Conservation (phyloP, 2,329 filamentous ascomycete species). For the Pestalotiopsis sp. region DNA sequence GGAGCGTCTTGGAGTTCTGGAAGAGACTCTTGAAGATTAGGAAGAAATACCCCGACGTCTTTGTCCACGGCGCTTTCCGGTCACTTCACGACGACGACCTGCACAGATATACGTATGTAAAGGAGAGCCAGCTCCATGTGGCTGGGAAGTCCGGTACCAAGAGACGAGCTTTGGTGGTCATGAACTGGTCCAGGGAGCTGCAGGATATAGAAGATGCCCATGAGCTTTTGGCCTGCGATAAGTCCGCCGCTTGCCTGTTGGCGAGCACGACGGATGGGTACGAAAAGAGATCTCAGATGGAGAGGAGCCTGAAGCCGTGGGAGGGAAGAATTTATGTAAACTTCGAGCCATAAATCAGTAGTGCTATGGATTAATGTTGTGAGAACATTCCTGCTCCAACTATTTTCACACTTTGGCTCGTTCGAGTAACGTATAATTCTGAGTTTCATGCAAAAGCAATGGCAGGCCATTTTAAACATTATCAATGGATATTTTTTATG, state of each 20-base stretch:
- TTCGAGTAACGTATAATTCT: too few relatives aligned
- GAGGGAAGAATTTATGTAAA: constrained; percentile 31
- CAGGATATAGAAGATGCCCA: constrained; percentile 29
- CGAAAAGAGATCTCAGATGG: constrained; percentile 1
- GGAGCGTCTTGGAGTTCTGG: constrained; percentile 63
- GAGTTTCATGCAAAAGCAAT: too few relatives aligned
- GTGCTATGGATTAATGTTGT: not conserved
- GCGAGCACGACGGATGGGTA: constrained; percentile 25
- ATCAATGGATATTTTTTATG: too few relatives aligned
- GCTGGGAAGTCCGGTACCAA: constrained; percentile 19
- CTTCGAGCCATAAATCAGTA: constrained; percentile 12
- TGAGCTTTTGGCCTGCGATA: constrained; percentile 22
- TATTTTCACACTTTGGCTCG: not conserved
- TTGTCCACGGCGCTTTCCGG: constrained; percentile 65
- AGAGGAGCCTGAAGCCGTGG: constrained; percentile 25
- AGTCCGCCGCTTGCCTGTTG: constrained; percentile 26
- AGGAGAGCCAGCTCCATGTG: constrained; percentile 29
- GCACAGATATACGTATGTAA: constrained; percentile 59
- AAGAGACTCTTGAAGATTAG: constrained; percentile 53
- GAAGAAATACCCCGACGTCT: constrained; percentile 58
- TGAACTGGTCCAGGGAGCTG: constrained; percentile 48
- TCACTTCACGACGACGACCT: constrained; percentile 53
- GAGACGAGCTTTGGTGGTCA: constrained; percentile 40
- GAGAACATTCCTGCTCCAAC: not conserved
- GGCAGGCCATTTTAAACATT: too few relatives aligned